Evolutionary conservation across 139 green algal genomes (phyloP).

Genomic region (Haematococcus sp.): DNA sequence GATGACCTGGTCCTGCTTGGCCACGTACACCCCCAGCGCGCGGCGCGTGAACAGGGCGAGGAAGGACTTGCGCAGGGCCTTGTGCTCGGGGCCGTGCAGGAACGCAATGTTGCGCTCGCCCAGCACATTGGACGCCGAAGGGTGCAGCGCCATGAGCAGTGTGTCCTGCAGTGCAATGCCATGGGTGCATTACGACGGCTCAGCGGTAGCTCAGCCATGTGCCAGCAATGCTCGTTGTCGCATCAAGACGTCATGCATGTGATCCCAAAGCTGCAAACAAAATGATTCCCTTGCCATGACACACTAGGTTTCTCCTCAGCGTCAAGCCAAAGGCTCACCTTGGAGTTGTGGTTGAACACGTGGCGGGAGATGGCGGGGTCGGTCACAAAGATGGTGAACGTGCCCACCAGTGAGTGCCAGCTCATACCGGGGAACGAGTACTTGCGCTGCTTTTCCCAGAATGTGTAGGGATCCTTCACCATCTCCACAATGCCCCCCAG

Average conservation of each 20-base stretch:
- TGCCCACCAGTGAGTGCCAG: constrained; percentile 73
- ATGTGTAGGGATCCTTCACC: constrained; percentile 70
- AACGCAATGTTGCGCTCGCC: constrained; percentile 83
- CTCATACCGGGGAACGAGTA: constrained; percentile 61
- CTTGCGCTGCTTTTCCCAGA: constrained; percentile 59
- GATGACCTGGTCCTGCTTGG: constrained; percentile 77
- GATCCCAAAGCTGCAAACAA: no score
- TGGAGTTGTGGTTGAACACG: constrained; percentile 61
- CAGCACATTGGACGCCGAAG: constrained; percentile 67
- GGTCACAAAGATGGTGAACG: constrained; percentile 79
- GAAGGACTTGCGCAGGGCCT: constrained; percentile 80
- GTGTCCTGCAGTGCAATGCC: constrained; percentile 24
- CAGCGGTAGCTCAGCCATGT: no score
- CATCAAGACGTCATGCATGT: no score
- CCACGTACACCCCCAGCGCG: constrained; percentile 73
- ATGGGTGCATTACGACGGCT: no score
- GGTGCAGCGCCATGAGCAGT: constrained; percentile 79
- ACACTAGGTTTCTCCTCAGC: no score
- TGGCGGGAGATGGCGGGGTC: constrained; percentile 67
- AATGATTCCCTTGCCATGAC: no score
- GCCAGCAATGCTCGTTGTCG: no score
- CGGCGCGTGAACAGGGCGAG: constrained; percentile 82
- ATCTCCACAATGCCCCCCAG: constrained; percentile 78
- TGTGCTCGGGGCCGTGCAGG: constrained; percentile 75
- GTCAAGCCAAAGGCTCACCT: no score